Evolutionary conservation across 176 grass and related monocot genomes (phyloP), one percentile per base, ranked within the genome.

Genomic region (Avena sativa): DNA sequence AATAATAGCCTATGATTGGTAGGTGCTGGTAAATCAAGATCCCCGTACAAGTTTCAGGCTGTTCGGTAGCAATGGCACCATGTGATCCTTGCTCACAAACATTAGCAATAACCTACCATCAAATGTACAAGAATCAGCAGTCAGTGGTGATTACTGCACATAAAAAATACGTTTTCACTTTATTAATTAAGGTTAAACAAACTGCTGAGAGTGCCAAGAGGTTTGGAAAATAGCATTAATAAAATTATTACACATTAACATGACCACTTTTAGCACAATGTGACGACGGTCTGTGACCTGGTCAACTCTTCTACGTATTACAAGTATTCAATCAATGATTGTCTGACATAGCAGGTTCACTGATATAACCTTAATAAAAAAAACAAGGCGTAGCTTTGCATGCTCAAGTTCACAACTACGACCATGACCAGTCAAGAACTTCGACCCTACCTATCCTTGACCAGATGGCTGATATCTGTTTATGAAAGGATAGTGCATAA

Each of bases 61-160:
- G 17, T 83, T 67, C 67, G 17, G 86, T 34, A 69, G 26, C 30
- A 71, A 52, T 71, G 62, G 25, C 63, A 53, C 71, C 13, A 64
- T 88, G 70, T 69, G 68, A 83, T 82, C 77, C 86, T 91, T 88
- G 40, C 23, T 30, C 44, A 13, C 23, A 38, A 55, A 71, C 46
- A 49, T 56, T 71, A 72, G 25, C 23, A 55, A 52, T 13, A 63
- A 64, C 78, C 77, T 88, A 78, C 46, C 61, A 85, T 85, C 34
- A 62, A 19, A 85, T 79, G 64, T 64, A 21, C 76, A 73, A 82
- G 28, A 48, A 63, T 78, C 15, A 8, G 74, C 78, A 63, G 68
- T 36, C 21, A 71, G 62, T 55, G 78, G 46, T 55, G 49, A 80
- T 34, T 83, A 17, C 13, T 65, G 79, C 34, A 71, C 40, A 43